Evolutionary conservation across 192 early-diverging fungal genomes (phyloP), one percentile per base, ranked within the genome.

Genomic region (Cladochytrium replicatum): DNA sequence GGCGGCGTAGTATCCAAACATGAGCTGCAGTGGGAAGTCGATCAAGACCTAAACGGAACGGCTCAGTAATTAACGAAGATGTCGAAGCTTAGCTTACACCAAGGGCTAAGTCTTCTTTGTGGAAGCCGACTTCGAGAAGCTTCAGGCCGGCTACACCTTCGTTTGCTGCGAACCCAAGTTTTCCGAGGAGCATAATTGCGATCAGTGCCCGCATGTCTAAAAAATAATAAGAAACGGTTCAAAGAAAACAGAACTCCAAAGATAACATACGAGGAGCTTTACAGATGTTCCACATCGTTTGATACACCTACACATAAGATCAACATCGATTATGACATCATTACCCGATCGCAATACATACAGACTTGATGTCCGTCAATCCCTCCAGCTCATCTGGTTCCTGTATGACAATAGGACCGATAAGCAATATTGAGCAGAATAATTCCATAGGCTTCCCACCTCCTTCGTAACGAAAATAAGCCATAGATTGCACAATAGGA

Each of bases 1-100:
- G 11, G 91, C 95, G 0, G 93, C 93, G 64, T 91, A 94, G 63
- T 96, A 96, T 9, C 95, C 95, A 74, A 99, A 92, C 49, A 95
- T 67, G 32, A 99, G 82, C 64, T 99, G 91, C 43, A 94, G 75
- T 0, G 95, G 95, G 43, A 99, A 99, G 60, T 99, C 95, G 15
- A 96, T 81, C 55, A 99, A 64, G 4, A 91, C 68, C 56, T 68
- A 0, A 2, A 31, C 23, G 21, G 7, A 46, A 46, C 2, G 6
- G 8, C 22, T 7, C 38, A 60, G 3, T 15, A 46, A 59, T 1
- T 6, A 51, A 48, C 47, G 13, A 46, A 7, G 0, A 0, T 50
- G 24, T 11, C 29, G 6, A 43, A 26, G 6, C 34, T 13, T 37
- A 37, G 13, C 22, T 3, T 32, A 69, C 89, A 0, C 89, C 77